phyloP scores from a whole-genome alignment of 1,139 yeast species.

The Debaryomyces robertsiae region DNA sequence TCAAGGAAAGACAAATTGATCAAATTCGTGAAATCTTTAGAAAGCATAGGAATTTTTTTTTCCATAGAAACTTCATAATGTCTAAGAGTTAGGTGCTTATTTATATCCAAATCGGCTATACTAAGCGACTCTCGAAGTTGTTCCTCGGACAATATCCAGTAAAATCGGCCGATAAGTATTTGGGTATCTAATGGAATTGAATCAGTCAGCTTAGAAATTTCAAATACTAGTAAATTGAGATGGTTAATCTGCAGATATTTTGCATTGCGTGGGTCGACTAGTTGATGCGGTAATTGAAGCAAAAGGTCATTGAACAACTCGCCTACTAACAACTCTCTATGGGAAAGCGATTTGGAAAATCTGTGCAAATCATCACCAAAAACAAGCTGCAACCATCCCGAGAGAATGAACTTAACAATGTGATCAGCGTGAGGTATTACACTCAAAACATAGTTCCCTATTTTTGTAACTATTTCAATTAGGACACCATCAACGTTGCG shows the following conservation, averaged over 20 bases:
- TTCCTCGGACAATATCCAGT: slow-evolving; percentile 28
- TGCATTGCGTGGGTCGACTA: slow-evolving; percentile 10
- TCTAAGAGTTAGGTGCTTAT: slow-evolving; percentile 4
- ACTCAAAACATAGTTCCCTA: slow-evolving; percentile 45
- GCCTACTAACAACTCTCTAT: slow-evolving; percentile 24
- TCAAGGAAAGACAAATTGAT: slow-evolving; percentile 1
- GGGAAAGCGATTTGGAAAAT: slow-evolving; percentile 1
- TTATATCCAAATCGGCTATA: neutral
- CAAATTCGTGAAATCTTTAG: slow-evolving; percentile 4
- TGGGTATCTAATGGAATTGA: slow-evolving; percentile 15
- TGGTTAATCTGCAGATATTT: slow-evolving; percentile 15
- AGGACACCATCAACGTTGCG: slow-evolving; percentile 17
- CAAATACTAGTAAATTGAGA: slow-evolving; percentile 16
- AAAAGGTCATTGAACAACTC: slow-evolving; percentile 43
- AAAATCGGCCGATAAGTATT: slow-evolving; percentile 18
- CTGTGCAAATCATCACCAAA: slow-evolving; percentile 11
- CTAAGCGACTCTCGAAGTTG: slow-evolving; percentile 15
- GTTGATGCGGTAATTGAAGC: slow-evolving; percentile 25
- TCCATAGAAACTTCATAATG: slow-evolving; percentile 3
- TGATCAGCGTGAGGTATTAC: slow-evolving; percentile 16
- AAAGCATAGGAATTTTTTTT: slow-evolving; percentile 4
- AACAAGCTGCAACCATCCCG: slow-evolving; percentile 18
- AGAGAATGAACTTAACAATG: slow-evolving; percentile 20
- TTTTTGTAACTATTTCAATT: slow-evolving; percentile 28
- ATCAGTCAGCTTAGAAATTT: slow-evolving; percentile 15